Conservation (phyloP, 306 rosid species). For the Cercis canadensis region DNA sequence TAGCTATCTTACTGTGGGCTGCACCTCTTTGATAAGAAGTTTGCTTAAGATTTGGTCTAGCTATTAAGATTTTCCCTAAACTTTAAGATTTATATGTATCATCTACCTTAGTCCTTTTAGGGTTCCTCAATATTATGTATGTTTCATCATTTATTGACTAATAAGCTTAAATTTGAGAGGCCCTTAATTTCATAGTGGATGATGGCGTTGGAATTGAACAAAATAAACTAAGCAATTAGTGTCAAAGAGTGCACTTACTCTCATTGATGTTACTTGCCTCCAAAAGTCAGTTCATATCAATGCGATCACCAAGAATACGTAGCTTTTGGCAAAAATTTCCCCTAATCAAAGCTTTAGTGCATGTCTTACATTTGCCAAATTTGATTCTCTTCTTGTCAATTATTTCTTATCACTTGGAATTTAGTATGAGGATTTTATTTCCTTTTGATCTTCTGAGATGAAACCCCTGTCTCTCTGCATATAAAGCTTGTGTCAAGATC, state of each 20-base stretch:
- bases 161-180: background rate
- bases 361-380: constrained; percentile 48
- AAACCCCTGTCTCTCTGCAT: constrained; percentile 24
- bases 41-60: constrained; percentile 18
- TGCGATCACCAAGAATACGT: constrained; percentile 42
- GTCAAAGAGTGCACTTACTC: constrained; percentile 42
- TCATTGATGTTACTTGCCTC: constrained; percentile 62
- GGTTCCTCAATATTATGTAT: too few relatives aligned
- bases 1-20: constrained; percentile 1
- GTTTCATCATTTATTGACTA: constrained; percentile 11
- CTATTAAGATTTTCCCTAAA: background rate
- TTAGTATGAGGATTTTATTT: constrained; percentile 34
- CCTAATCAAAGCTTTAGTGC: constrained; percentile 45
- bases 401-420: constrained; percentile 51
- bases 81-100: background rate
- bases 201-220: constrained; percentile 33
- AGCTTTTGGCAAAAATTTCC: constrained; percentile 40
- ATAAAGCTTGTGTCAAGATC: constrained; percentile 47
- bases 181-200: constrained; percentile 27
- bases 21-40: constrained; percentile 5
- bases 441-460: constrained; percentile 37
- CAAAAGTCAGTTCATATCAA: constrained; percentile 46
- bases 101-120: too few relatives aligned
- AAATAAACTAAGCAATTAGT: constrained; percentile 28
- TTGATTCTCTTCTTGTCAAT: constrained; percentile 58